Percentiles rank a stretch among this genome's conserved stretches.
Evolutionary conservation across 768 basidiomycete species (phyloP).

Genomic region (Hericium erinaceus): DNA sequence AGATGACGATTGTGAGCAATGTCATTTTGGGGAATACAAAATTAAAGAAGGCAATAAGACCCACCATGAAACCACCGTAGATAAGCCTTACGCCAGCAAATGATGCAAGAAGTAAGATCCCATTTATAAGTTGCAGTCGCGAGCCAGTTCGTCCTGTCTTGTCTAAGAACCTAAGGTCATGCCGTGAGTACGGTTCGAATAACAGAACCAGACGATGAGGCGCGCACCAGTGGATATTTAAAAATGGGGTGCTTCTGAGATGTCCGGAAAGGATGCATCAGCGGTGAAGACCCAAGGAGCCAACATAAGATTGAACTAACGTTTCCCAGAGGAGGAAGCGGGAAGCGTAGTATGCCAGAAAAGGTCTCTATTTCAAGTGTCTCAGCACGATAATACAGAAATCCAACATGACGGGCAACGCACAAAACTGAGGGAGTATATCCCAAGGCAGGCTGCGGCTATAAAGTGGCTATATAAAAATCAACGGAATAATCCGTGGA

Average conservation of each 20-base stretch:
- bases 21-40: background rate
- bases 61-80: constrained; percentile 49
- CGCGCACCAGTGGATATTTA: constrained; percentile 78
- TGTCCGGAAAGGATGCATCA: background rate
- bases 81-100: constrained; percentile 68
- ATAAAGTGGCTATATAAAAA: background rate
- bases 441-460: constrained; percentile 55
- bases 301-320: constrained; percentile 25
- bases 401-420: constrained; percentile 19
- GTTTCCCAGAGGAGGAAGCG: constrained; percentile 81
- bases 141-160: constrained; percentile 67
- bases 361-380: constrained; percentile 36
- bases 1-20: background rate
- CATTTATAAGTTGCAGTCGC: constrained; percentile 62
- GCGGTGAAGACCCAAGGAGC: background rate
- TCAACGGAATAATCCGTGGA: background rate
- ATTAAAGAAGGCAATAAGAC: background rate
- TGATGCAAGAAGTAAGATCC: constrained; percentile 48
- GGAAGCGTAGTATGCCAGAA: constrained; percentile 69
- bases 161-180: constrained; percentile 54
- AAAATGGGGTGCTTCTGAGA: constrained; percentile 69
- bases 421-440: constrained; percentile 67
- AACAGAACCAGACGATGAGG: background rate
- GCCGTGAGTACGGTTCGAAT: background rate
- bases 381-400: background rate